A percentile compares a stretch with the other conserved stretches of the same genome.
Conservation (phyloP, 352 stramenopile species). For the Aphanomyces astaci region DNA sequence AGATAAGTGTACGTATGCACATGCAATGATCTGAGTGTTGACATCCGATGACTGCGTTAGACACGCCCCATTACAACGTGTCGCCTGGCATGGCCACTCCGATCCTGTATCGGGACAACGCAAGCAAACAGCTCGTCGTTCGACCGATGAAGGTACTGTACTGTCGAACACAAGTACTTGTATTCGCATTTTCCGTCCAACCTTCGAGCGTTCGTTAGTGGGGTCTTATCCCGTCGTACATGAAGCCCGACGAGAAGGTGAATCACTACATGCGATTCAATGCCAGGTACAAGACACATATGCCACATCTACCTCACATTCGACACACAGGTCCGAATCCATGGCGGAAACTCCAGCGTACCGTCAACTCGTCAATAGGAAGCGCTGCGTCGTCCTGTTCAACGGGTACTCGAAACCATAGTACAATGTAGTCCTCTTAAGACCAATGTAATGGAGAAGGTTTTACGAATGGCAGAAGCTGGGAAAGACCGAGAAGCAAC, state of each 20-base stretch:
- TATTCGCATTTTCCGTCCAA: no score
- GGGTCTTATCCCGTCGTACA: slow-evolving; percentile 75
- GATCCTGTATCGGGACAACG: slow-evolving; percentile 3
- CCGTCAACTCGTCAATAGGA: slow-evolving; percentile 55
- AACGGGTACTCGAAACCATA: slow-evolving; percentile 41
- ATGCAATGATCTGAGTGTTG: background rate
- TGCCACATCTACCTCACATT: background rate
- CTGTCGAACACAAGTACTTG: no score
- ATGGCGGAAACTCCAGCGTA: slow-evolving; percentile 64
- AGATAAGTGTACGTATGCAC: slow-evolving; percentile 63
- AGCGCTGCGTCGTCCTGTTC: slow-evolving; percentile 75
- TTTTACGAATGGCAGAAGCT: slow-evolving; percentile 90
- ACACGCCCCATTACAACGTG: slow-evolving; percentile 8
- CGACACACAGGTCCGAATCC: slow-evolving; percentile 45
- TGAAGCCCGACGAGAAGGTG: slow-evolving; percentile 57
- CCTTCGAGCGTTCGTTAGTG: slow-evolving; percentile 32
- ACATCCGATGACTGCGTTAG: background rate
- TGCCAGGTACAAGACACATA: slow-evolving; percentile 41
- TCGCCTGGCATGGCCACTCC: slow-evolving; percentile 12
- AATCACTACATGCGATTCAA: slow-evolving; percentile 87
- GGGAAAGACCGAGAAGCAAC: slow-evolving; percentile 81
- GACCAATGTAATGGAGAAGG: slow-evolving; percentile 22
- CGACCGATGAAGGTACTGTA: slow-evolving; percentile 13
- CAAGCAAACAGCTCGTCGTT: background rate
- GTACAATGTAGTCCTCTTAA: background rate